Base-by-base conservation (phyloP, 352 stramenopile species). In the Globisporangium abappressorium region DNA sequence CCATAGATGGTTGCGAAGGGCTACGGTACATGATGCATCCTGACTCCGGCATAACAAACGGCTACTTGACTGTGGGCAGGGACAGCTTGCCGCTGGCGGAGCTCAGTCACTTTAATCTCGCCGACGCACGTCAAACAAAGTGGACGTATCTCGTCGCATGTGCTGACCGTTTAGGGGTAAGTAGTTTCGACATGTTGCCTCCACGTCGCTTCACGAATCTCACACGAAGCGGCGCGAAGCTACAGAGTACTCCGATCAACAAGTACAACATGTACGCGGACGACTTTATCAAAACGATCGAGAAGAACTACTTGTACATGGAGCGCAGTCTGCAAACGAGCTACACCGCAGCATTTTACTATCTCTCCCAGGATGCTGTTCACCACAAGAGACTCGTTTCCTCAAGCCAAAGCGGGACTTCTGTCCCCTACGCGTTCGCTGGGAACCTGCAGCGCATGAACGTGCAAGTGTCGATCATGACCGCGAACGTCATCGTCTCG, bases 241-340 rank as follows among this genome's bases (percentile, higher is more conserved):
- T 59, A 9, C 18, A 18, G 24, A 64, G 55, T 1, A n/a, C 12
- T 0, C 1, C n/a, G 20, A 22, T 26, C 24, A 26, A 26, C 24
- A 18, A 18, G 5, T 76, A 36, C 64, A 49, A 33, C n/a, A 28
- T 18, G 28, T 58, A 22, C 46, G 28, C 54, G 24, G 64, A 76
- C 46, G 54, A 62, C 12, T 66, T 53, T 12, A 38, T 70, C 24
- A 64, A 61, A 1, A 55, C 9, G 26, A 54, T 74, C n/a, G 69
- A 79, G 28, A 71, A 66, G 54, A 82, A 82, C 26, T 73, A 84
- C 41, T 8, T 82, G 36, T 82, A 85, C 63, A 73, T 80, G 22
- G 75, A 82, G 24, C 47, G 67, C 38, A 79, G 66, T 8, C 65
- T 83, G 14, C 78, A 83, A 54, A 57, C 71, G 5, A 62, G 69